Evolutionary conservation across 805 yeast genomes (phyloP).

Genomic region (Kodamaea fukazawae): DNA sequence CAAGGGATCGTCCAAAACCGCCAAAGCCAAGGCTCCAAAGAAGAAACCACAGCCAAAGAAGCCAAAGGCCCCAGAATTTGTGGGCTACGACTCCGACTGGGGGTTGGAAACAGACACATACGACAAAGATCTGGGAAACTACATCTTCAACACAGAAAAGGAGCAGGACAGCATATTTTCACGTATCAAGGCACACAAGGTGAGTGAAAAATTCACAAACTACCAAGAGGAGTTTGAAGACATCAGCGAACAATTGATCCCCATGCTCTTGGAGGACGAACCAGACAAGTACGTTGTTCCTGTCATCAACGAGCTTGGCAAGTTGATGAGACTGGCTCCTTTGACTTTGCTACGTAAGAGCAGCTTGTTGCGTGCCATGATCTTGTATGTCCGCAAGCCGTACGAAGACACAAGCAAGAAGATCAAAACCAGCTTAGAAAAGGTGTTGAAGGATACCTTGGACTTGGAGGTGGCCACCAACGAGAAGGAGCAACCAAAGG

Average conservation of each 20-base stretch:
- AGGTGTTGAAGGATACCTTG: slow-evolving; percentile 18
- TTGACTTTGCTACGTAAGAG: slow-evolving; percentile 29
- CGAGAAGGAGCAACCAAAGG: slow-evolving; percentile 5
- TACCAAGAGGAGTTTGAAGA: slow-evolving; percentile 18
- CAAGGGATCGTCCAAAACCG: slow-evolving; percentile 10
- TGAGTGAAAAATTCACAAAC: slow-evolving; percentile 17
- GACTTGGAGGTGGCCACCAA: slow-evolving; percentile 10
- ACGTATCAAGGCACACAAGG: slow-evolving; percentile 16
- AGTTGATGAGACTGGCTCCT: slow-evolving; percentile 23
- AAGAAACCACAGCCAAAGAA: slow-evolving; percentile 5
- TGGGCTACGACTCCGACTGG: slow-evolving; percentile 39
- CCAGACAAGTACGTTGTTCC: slow-evolving; percentile 15
- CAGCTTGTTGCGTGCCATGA: slow-evolving; percentile 28
- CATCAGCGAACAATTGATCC: slow-evolving; percentile 16
- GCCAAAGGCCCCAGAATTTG: slow-evolving; percentile 14
- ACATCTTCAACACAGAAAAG: slow-evolving; percentile 31
- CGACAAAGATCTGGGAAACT: slow-evolving; percentile 27
- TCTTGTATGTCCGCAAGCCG: slow-evolving; percentile 31
- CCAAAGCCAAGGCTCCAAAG: slow-evolving; percentile 11
- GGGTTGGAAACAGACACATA: slow-evolving; percentile 35
- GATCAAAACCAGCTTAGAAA: slow-evolving; percentile 18
- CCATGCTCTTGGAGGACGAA: slow-evolving; percentile 14
- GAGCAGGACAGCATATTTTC: slow-evolving; percentile 27
- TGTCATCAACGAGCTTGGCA: slow-evolving; percentile 15
- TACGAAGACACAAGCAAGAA: slow-evolving; percentile 17